Conservation (phyloP, 805 yeast genomes). For the Candida insectorum region DNA sequence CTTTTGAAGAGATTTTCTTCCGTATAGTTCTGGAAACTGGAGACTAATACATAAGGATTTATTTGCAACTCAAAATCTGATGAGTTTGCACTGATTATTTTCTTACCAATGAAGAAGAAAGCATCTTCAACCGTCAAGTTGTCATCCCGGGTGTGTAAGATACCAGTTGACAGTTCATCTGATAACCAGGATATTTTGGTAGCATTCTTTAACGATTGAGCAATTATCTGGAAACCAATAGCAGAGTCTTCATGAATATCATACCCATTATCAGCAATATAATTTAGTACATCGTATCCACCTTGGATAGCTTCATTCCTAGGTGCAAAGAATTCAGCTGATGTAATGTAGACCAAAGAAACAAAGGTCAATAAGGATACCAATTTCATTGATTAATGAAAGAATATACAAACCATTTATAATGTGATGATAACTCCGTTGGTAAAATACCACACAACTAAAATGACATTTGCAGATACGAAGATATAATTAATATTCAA, state of each 20-base stretch:
- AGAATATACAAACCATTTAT: too few relatives aligned
- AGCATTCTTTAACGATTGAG: conserved; percentile 1
- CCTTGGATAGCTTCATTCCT: too few relatives aligned
- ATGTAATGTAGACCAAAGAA: too few relatives aligned
- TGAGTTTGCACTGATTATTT: not conserved
- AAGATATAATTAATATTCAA: too few relatives aligned
- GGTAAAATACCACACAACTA: too few relatives aligned
- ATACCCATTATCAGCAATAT: conserved; percentile 1
- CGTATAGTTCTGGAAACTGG: conserved; percentile 1
- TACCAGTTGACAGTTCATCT: not conserved
- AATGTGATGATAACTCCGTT: too few relatives aligned
- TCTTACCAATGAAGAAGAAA: not conserved
- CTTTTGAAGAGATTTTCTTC: not conserved
- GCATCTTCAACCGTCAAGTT: not conserved
- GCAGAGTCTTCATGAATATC: conserved; percentile 1
- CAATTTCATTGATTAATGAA: too few relatives aligned
- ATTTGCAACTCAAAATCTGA: conserved; percentile 2
- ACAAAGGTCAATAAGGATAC: too few relatives aligned
- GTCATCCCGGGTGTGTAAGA: conserved; percentile 1
- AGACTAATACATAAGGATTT: conserved; percentile 2
- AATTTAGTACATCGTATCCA: not conserved
- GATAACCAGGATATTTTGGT: not conserved
- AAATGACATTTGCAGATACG: too few relatives aligned
- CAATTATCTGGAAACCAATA: conserved; percentile 1
- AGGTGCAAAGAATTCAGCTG: too few relatives aligned